Base-by-base conservation (phyloP, 2,329 filamentous ascomycete species). In the Sporothrix brasiliensis region DNA sequence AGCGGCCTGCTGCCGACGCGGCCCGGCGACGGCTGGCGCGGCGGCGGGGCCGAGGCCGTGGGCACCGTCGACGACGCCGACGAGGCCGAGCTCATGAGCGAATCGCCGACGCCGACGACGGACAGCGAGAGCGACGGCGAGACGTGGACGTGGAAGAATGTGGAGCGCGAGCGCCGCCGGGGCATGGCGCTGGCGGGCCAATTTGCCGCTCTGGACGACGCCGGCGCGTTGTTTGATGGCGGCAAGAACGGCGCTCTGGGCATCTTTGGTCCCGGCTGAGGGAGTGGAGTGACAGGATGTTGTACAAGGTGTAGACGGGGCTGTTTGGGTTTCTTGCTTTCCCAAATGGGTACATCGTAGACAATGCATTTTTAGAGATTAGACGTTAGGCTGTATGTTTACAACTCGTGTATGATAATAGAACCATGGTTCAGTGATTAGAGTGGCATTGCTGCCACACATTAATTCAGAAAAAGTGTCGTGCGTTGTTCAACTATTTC, bases 1-100 rank as follows among this genome's bases (percentile, higher is more conserved):
- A 90, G 90, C 66, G 88, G 89, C 1, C 82, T 97, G 77, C 81
- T 98, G 67, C 95, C 95, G 0, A 81, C 86, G 70, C 85, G 89
- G 63, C 92, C 93, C 0, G 88, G 86, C 13, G 63, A 67, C 21
- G 90, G 89, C 27, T 90, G 88, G 88, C 80, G 81, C 7, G 77
- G 80, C 68, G 83, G 83, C 19, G 73, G 71, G 1, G 50, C 66
- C 11, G 73, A 70, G 2, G 81, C 81, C 41, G 78, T 80, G 54
- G 82, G 82, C 60, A 77, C 82, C 41, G 81, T 81, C 53, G 76
- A 80, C 41, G 77, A 79, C 14, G 79, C 76, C 7, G 80, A 83
- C 16, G 70, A 81, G 13, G 78, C 78, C 6, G 78, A 79, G 47
- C 6, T 4, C 4, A 13, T 24, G 11, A 47, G 39, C 21, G 58